phyloP scores from a whole-genome alignment of 345 rosid species.

The Heritiera littoralis region DNA sequence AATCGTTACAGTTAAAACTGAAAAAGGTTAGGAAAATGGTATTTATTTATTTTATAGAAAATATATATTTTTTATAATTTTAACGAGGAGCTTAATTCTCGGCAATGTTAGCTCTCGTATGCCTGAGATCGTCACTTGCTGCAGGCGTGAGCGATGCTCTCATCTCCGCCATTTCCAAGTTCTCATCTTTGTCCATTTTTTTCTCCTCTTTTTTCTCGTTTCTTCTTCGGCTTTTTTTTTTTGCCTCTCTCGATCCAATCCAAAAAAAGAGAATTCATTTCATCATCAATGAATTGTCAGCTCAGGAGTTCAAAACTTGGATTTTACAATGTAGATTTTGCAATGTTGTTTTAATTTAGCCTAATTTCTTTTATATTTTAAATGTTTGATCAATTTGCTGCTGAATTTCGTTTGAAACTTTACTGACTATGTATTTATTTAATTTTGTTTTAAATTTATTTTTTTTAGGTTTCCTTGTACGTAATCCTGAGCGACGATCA shows the following conservation, averaged over 20 bases:
- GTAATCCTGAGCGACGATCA: slow-evolving; percentile 24
- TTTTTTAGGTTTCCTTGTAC: slow-evolving; percentile 23
- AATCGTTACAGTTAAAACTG: neutral
- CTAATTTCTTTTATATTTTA: neutral
- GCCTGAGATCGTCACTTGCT: slow-evolving; percentile 31
- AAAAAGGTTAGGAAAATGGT: neutral
- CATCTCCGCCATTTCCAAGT: slow-evolving; percentile 30
- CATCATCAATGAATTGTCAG: neutral
- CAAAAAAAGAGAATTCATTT: neutral
- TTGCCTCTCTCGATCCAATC: neutral
- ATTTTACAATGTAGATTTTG: slow-evolving; percentile 14
- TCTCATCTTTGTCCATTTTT: neutral
- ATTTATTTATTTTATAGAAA: neutral
- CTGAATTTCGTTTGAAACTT: neutral
- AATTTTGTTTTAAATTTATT: neutral
- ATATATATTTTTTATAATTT: neutral
- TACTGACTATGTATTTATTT: slow-evolving; percentile 6
- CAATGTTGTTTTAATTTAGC: neutral
- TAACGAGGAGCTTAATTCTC: slow-evolving; percentile 40
- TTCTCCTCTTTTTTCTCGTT: slow-evolving; percentile 7
- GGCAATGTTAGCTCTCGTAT: slow-evolving; percentile 43
- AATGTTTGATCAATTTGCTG: slow-evolving; percentile 4
- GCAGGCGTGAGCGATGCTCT: slow-evolving; percentile 32
- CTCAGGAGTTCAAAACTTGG: slow-evolving; percentile 8
- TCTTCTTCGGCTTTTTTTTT: neutral